Base-by-base conservation (phyloP, 768 basidiomycete genomes). In the Termitomyces sp. region DNA sequence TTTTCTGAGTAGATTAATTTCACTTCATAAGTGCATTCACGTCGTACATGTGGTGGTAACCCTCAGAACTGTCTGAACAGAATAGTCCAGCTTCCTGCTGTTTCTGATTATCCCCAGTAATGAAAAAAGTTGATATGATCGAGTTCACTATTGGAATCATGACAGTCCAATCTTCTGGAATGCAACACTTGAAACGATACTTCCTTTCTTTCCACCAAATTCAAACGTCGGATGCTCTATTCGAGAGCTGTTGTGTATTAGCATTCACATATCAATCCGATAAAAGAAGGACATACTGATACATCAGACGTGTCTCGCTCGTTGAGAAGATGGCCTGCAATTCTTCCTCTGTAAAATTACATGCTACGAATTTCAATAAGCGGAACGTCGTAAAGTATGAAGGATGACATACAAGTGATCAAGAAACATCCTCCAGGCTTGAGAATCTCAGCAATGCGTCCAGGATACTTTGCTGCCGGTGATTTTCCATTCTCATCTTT, bases 301-400 rank as follows among this genome's bases (percentile, higher is more conserved):
- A 91, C 40, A 66, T 55, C 33, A 94, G 70, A 5, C 78, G 75
- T 18, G 81, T 79, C 14, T 72, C 78, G 9, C 70, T 64, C 0
- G 70, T 73, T 13, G 71, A 70, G 63, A 92, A 90, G 52, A 65
- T 78, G 3, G 72, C 65, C 62, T 76, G 79, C 36, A 93, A 66
- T 65, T 94, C 92, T 0, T 85, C 82, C 62, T 90, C 86, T 0
- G 92, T 94, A 63, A 92, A 93, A 66, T 93, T 93, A 65, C 92
- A 94, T 2, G 92, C 88, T 86, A 59, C 2, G 16, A 13, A 32
- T 20, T 43, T 28, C 43, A 18, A 28, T 41, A 22, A 47, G 44
- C 36, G 6, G 22, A 26, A 52, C 28, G 16, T 32, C n/a, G 24
- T 33, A 5, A 48, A 18, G 7, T 20, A 45, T 41, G 43, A 7